phyloP scores from a whole-genome alignment of 805 yeast species.

The Pichia gijzeniarum region DNA sequence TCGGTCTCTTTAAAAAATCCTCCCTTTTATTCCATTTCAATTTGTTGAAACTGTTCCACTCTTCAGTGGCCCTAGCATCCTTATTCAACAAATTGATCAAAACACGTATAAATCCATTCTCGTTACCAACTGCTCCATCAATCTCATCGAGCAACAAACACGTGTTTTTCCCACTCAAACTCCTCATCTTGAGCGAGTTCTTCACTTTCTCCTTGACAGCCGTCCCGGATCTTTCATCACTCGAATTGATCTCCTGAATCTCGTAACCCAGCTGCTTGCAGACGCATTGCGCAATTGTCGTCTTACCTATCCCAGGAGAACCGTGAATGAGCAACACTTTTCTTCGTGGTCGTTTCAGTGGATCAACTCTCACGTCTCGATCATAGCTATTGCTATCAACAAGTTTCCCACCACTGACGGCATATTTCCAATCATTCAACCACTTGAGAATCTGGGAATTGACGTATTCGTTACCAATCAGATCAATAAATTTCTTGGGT shows the following conservation, averaged over 20 bases:
- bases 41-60: conserved; percentile 20
- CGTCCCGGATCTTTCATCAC: conserved; percentile 62
- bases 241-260: conserved; percentile 80
- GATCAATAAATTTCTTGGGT: conserved; percentile 55
- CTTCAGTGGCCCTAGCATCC: conserved; percentile 49
- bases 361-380: conserved; percentile 32
- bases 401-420: conserved; percentile 31
- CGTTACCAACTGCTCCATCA: conserved; percentile 59
- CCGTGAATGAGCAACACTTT: conserved; percentile 77
- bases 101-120: conserved; percentile 53
- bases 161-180: conserved; percentile 66
- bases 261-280: conserved; percentile 79
- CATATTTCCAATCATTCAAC: conserved; percentile 61
- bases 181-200: conserved; percentile 59
- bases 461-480: conserved; percentile 61
- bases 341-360: conserved; percentile 50
- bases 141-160: conserved; percentile 86
- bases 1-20: conserved; percentile 63
- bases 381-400: conserved; percentile 5
- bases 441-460: conserved; percentile 56
- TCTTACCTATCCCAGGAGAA: conserved; percentile 91
- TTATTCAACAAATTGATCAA: conserved; percentile 50
- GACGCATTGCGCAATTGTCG: conserved; percentile 78
- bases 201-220: conserved; percentile 46
- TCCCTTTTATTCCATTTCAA: conserved; percentile 17